Conservation (phyloP, 805 yeast species). For the Nakazawaea holstii region DNA sequence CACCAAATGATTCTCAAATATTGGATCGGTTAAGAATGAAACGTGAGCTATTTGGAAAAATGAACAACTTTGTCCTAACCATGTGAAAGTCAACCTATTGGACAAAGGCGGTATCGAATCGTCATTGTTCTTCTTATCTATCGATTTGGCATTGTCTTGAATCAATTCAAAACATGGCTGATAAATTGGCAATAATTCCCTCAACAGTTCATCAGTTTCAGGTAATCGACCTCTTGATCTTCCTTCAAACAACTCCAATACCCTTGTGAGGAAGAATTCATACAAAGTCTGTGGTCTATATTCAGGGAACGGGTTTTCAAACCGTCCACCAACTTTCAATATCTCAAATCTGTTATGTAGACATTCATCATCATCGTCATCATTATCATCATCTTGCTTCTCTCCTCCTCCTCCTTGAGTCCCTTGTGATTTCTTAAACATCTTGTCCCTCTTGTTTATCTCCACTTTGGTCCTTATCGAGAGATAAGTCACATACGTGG, state of each 20-base stretch:
- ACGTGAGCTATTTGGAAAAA: constrained; percentile 64
- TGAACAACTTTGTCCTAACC: constrained; percentile 93
- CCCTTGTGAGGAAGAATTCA: constrained; percentile 72
- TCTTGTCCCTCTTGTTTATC: constrained; percentile 37
- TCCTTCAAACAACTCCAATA: constrained; percentile 63
- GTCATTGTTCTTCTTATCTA: constrained; percentile 16
- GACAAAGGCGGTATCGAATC: constrained; percentile 26
- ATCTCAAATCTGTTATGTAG: constrained; percentile 33
- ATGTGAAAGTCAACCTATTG: constrained; percentile 62
- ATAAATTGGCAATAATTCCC: constrained; percentile 52
- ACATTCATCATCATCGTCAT: constrained; percentile 1
- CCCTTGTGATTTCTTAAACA: constrained; percentile 11
- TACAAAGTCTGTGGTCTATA: constrained; percentile 86
- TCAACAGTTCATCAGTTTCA: constrained; percentile 36
- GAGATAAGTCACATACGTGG: constrained; percentile 61
- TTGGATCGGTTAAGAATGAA: constrained; percentile 83
- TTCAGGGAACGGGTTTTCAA: constrained; percentile 86
- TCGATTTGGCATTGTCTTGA: constrained; percentile 14
- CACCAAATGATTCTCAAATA: constrained; percentile 63
- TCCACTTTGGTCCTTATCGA: constrained; percentile 49
- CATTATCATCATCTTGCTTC: constrained; percentile 9
- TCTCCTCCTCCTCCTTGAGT: no score
- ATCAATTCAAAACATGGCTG: constrained; percentile 50
- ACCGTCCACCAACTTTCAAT: constrained; percentile 64
- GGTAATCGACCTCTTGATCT: constrained; percentile 59